Evolutionary conservation across 306 rosid species (phyloP).

Genomic region (Quillaja saponaria): DNA sequence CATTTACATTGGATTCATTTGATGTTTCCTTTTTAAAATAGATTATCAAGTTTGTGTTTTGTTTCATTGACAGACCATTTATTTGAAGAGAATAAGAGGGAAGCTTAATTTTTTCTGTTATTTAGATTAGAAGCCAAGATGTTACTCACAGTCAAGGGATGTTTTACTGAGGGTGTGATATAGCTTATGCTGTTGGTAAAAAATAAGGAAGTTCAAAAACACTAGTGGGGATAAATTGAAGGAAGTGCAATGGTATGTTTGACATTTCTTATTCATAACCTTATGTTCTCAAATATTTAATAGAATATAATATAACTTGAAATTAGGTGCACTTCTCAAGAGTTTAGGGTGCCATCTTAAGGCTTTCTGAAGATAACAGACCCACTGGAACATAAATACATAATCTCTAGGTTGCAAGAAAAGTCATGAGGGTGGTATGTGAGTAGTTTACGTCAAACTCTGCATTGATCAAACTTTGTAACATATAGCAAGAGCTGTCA

Average conservation of each 20-base stretch:
- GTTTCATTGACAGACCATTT: slow-evolving; percentile 28
- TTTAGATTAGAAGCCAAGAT: too few species aligned
- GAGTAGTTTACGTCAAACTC: too few species aligned
- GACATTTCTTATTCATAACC: slow-evolving; percentile 16
- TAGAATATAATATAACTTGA: too few species aligned
- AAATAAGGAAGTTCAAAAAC: not conserved
- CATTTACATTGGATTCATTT: too few species aligned
- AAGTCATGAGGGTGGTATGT: too few species aligned
- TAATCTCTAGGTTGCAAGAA: too few species aligned
- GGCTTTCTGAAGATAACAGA: too few species aligned
- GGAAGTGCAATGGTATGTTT: slow-evolving; percentile 54
- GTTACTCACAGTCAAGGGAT: not conserved
- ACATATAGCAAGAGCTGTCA: slow-evolving; percentile 7
- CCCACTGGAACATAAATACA: too few species aligned
- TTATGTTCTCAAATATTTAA: slow-evolving; percentile 12
- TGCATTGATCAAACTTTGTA: not conserved
- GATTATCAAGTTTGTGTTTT: too few species aligned
- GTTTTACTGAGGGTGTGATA: not conserved
- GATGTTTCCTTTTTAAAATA: too few species aligned
- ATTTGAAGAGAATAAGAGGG: not conserved
- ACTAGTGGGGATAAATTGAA: slow-evolving; percentile 9
- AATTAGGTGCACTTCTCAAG: too few species aligned
- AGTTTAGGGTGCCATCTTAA: too few species aligned
- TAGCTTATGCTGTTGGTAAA: not conserved
- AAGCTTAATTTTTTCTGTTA: slow-evolving; percentile 3